Evolutionary conservation across 352 stramenopile species (phyloP).

Genomic region (Phytopythium sindhum): DNA sequence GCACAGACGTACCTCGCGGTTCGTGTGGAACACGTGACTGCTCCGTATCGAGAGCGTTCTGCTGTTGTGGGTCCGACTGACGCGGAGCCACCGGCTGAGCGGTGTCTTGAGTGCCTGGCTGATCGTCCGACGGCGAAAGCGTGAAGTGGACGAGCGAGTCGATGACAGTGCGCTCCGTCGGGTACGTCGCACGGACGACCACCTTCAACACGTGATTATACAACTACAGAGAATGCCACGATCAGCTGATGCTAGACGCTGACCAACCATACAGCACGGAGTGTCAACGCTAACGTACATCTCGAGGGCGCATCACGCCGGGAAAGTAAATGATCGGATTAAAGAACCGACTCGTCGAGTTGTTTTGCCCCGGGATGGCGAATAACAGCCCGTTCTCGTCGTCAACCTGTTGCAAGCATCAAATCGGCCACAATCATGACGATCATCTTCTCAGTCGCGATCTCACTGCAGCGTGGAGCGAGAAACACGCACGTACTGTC

Average conservation of each 20-base stretch:
- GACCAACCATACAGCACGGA: neutral
- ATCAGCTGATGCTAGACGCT: neutral
- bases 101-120: neutral
- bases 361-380: conserved; percentile 2
- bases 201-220: conserved; percentile 52
- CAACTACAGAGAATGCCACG: conserved; percentile 18
- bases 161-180: conserved; percentile 46
- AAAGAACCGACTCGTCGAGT: conserved; percentile 22
- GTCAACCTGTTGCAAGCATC: conserved; percentile 25
- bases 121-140: conserved; percentile 11
- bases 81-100: neutral
- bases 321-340: conserved; percentile 40
- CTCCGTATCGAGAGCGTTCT: neutral
- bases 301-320: conserved; percentile 32
- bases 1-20: neutral
- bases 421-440: neutral
- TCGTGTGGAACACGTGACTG: neutral
- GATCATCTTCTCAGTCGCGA: neutral
- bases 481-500: conserved; percentile 13
- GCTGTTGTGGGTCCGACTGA: neutral
- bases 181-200: conserved; percentile 33
- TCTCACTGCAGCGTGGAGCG: neutral
- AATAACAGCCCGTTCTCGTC: conserved; percentile 46
- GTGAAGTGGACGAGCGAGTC: conserved; percentile 55
- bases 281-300: conserved; percentile 25